Conservation (phyloP, 2,329 filamentous ascomycete genomes). For the Fusarium phyllophilum region DNA sequence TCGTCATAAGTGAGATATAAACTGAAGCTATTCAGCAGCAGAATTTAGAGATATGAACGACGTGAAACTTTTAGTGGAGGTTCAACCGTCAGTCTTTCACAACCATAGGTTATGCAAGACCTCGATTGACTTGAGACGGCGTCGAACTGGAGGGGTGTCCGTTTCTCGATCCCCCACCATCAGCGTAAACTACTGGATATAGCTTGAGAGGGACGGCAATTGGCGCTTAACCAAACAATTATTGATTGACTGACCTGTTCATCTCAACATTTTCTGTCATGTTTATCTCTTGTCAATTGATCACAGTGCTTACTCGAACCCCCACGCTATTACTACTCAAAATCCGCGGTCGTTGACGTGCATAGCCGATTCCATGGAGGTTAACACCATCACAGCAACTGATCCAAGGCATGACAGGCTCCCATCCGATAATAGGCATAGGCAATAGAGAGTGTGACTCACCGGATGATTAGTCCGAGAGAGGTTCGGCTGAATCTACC, state of each 20-base stretch:
- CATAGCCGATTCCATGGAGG: not conserved
- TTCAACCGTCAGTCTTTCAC: not conserved
- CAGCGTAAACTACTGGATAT: not conserved
- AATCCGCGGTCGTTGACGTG: not conserved
- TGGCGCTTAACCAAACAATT: constrained; percentile 1
- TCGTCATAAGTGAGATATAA: not conserved
- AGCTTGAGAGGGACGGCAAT: constrained; percentile 8
- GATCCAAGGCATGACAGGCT: not conserved
- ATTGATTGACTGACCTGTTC: not conserved
- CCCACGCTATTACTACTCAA: constrained; percentile 31
- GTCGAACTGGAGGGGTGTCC: constrained; percentile 32
- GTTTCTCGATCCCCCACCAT: constrained; percentile 9
- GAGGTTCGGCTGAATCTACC: constrained; percentile 3
- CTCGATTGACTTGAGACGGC: constrained; percentile 8
- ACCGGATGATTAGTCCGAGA: constrained; percentile 20
- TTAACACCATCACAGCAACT: not conserved
- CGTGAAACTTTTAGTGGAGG: constrained; percentile 1
- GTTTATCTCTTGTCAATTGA: not conserved
- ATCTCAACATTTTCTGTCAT: not conserved
- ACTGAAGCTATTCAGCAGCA: not conserved
- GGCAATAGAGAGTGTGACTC: constrained; percentile 22
- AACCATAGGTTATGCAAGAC: constrained; percentile 7
- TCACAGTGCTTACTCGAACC: not conserved
- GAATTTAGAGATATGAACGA: not conserved
- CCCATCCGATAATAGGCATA: constrained; percentile 19